These are phyloP conservation scores for Aspergillus diversus DNA, from an alignment of 495 filamentous ascomycete species.

Conservation along the genomic window DNA sequence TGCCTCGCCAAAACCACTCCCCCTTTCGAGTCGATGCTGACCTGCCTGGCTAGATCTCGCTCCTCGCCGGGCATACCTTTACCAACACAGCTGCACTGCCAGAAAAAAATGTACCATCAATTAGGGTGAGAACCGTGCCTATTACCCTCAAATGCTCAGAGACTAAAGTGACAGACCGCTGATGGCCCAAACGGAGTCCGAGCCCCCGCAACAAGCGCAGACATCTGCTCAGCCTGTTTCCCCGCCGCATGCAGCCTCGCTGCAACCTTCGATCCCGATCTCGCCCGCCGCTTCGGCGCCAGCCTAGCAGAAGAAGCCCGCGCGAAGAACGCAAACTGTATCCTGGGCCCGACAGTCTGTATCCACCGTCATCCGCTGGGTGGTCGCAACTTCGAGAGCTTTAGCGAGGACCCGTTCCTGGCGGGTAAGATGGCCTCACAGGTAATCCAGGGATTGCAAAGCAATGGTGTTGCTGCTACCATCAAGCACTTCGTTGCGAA, in stretches of 20 bases:
- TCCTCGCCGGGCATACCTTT: conserved; percentile 13
- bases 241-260: conserved; percentile 12
- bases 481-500: conserved; percentile 73
- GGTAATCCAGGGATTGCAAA: conserved; percentile 57
- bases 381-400: conserved; percentile 12
- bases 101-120: conserved; percentile 6
- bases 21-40: not conserved
- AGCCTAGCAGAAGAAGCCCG: conserved; percentile 11
- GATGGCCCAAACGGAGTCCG: conserved; percentile 15
- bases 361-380: conserved; percentile 5
- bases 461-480: conserved; percentile 61
- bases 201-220: conserved; percentile 8
- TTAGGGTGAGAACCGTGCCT: conserved; percentile 2
- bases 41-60: conserved; percentile 1
- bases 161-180: not conserved
- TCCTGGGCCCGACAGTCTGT: conserved; percentile 11
- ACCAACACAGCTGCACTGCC: conserved; percentile 9
- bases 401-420: conserved; percentile 11
- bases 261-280: conserved; percentile 13
- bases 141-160: not conserved
- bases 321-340: conserved; percentile 12
- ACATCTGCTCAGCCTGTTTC: conserved; percentile 7
- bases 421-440: conserved; percentile 5
- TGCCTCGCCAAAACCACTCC: not conserved
- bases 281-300: conserved; percentile 6